Evolutionary conservation across 164 flowering plant genomes (phyloP).

Genomic region (Cinnamomum chago): DNA sequence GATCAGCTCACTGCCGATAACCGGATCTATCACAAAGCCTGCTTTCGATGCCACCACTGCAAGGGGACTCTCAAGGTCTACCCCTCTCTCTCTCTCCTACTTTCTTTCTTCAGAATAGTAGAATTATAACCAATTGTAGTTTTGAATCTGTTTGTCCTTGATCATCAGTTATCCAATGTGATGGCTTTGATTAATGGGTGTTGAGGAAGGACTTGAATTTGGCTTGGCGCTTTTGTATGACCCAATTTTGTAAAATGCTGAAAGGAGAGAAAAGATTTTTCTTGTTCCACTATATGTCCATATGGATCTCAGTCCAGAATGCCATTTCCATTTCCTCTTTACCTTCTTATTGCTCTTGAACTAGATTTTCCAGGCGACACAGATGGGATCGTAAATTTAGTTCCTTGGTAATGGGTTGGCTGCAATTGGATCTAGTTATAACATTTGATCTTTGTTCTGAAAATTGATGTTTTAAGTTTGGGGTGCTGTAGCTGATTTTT

Average conservation of each 20-base stretch:
- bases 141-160: neutral
- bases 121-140: neutral
- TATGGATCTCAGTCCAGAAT: neutral
- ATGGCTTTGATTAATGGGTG: too few relatives aligned
- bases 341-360: neutral
- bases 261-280: neutral
- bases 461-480: too few relatives aligned
- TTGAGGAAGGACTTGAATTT: neutral
- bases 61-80: slow-evolving; percentile 84
- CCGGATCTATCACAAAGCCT: slow-evolving; percentile 75
- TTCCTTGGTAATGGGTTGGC: neutral
- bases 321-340: neutral
- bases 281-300: neutral
- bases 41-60: slow-evolving; percentile 93
- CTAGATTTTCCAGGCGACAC: too few relatives aligned
- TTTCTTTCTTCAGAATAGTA: neutral
- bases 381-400: neutral
- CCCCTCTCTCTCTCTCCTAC: neutral
- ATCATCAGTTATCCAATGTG: neutral
- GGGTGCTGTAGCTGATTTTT: too few relatives aligned
- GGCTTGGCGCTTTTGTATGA: neutral
- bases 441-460: too few relatives aligned
- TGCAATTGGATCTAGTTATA: neutral
- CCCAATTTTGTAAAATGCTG: neutral
- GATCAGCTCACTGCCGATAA: slow-evolving; percentile 87